phyloP scores from a whole-genome alignment of 768 basidiomycete genomes.

The Leucocoprinus sp. region DNA sequence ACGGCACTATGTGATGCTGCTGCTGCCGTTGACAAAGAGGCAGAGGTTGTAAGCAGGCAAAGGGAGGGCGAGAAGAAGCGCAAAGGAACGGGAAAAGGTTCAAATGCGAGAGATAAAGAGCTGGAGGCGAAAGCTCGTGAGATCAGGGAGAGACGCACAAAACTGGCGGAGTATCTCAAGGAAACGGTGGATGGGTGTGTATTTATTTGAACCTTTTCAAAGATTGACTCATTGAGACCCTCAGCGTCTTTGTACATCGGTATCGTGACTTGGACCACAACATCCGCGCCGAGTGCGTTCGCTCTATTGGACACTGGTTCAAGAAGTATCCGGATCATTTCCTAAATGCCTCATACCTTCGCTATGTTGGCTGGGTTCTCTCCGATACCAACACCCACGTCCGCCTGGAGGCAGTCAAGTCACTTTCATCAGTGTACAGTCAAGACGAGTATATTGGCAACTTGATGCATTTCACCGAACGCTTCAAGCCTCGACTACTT shows the following conservation, averaged over 20 bases:
- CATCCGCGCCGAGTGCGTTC: conserved; percentile 91
- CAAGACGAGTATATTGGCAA: conserved; percentile 66
- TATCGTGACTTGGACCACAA: conserved; percentile 88
- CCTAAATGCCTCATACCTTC: conserved; percentile 79
- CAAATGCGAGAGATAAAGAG: conserved; percentile 48
- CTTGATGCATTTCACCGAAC: conserved; percentile 85
- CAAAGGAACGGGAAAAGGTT: conserved; percentile 46
- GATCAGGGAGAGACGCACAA: conserved; percentile 62
- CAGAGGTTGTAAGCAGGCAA: conserved; percentile 73
- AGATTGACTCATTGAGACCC: background rate
- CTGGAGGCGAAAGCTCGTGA: conserved; percentile 73
- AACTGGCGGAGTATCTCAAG: conserved; percentile 73
- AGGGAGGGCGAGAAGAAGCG: conserved; percentile 87
- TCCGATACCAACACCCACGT: conserved; percentile 82
- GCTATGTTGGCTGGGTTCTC: conserved; percentile 93
- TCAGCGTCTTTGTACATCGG: conserved; percentile 90
- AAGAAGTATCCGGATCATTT: conserved; percentile 83
- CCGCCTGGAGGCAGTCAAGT: conserved; percentile 82
- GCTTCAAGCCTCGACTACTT: conserved; percentile 86
- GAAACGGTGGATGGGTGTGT: conserved; percentile 88
- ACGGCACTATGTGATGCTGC: conserved; percentile 86
- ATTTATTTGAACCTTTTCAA: conserved; percentile 5
- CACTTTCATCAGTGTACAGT: conserved; percentile 74
- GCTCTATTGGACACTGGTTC: conserved; percentile 85
- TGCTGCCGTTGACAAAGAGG: conserved; percentile 79